Base-by-base conservation (phyloP, 306 rosid genomes). In the Cucumis cinereus region DNA sequence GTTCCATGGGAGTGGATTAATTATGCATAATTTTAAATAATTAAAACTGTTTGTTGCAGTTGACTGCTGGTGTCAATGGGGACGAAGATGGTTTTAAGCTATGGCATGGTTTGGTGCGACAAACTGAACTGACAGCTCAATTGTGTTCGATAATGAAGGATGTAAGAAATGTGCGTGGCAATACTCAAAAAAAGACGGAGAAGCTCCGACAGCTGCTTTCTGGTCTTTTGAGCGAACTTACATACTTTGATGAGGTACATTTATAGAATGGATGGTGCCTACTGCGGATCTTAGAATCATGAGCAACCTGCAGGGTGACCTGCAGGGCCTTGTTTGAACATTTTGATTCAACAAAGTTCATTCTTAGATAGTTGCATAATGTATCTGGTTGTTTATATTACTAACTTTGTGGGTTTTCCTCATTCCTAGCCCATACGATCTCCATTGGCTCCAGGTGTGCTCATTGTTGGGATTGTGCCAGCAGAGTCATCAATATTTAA, bases 31-130 rank as follows among this genome's bases (percentile, higher is more conserved):
- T 77, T 59, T 57, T 72, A 16, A 38, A 82, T 77, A 66, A 74
- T 80, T 75, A 54, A 40, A 12, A 73, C 50, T 26, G 45, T 68
- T 61, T 41, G 66, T 82, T 78, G 77, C 87, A 94, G 99, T 82
- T 84, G 87, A 77, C 85, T 70, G 86, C 92, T 66, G 89, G 90
- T 77, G 76, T 79, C 63, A 86, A 86, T 79, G 95, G 91, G 77
- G 95, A 84, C 81, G 96, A 94, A 80, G 99, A 90, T 86, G 99
- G 97, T 73, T 81, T 83, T 77, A 92, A 94, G 82, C 83, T 86
- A 49, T 94, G 99, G 99, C 99, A 89, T 82, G 90, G 96, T 80
- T 87, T 94, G 87, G 95, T 92, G 74, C 96, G 93, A 70, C 99
- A 94, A 88, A 94, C 97, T 69, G 97, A 94, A 82, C 77, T 94